Evolutionary conservation across 768 basidiomycete species (phyloP).

Genomic region (Boletales sp.): DNA sequence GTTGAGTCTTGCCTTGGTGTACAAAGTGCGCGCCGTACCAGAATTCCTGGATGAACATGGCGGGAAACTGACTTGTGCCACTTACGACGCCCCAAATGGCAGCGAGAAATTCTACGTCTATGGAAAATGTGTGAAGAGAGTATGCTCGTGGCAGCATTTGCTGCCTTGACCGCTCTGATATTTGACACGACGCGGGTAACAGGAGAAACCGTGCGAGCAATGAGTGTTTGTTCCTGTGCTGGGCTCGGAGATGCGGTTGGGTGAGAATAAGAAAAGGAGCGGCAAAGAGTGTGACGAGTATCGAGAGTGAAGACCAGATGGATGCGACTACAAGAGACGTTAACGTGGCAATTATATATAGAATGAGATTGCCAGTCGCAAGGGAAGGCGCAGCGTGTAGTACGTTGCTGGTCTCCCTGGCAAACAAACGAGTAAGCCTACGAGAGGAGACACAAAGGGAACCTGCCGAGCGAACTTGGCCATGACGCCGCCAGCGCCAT

Average conservation of each 20-base stretch:
- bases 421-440: too few relatives aligned
- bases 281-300: conserved; percentile 87
- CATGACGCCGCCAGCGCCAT: conserved; percentile 47
- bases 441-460: too few relatives aligned
- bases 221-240: conserved; percentile 58
- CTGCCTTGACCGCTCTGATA: conserved; percentile 90
- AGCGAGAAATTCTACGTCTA: conserved; percentile 51
- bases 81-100: conserved; percentile 73
- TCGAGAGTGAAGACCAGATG: conserved; percentile 43
- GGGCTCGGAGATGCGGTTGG: conserved; percentile 77
- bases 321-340: too few relatives aligned
- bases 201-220: conserved; percentile 68
- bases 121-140: conserved; percentile 43
- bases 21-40: conserved; percentile 94
- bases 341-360: conserved; percentile 73
- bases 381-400: too few relatives aligned
- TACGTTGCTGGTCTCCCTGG: too few relatives aligned
- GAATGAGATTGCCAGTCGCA: too few relatives aligned
- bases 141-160: conserved; percentile 73
- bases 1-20: conserved; percentile 58
- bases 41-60: conserved; percentile 95
- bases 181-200: conserved; percentile 73
- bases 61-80: conserved; percentile 73
- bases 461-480: too few relatives aligned
- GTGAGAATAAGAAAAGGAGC: conserved; percentile 79